These are phyloP conservation scores for Corynascus novoguineensis DNA, from an alignment of 495 filamentous ascomycete species.

Conservation along the genomic window DNA sequence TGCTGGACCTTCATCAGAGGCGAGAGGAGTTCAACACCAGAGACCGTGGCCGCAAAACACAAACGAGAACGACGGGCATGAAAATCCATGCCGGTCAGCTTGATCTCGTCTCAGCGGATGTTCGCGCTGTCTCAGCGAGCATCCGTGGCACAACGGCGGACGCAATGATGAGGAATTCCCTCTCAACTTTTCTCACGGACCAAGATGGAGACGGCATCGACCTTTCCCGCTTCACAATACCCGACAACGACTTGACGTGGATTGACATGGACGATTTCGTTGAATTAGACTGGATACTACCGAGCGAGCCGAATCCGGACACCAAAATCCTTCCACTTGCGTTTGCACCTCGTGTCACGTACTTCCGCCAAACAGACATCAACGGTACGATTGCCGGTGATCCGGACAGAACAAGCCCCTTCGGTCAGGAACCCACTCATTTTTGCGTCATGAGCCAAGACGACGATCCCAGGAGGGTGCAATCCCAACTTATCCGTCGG, in stretches of 20 bases:
- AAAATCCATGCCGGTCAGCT: constrained; percentile 90
- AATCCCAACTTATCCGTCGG: constrained; percentile 74
- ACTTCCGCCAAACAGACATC: constrained; percentile 96
- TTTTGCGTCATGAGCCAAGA: constrained; percentile 91
- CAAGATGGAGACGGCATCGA: constrained; percentile 51
- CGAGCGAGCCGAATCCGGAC: constrained; percentile 82
- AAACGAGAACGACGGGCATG: constrained; percentile 81
- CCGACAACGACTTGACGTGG: constrained; percentile 90
- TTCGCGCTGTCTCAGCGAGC: constrained; percentile 86
- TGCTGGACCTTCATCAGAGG: constrained; percentile 91
- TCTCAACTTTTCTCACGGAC: constrained; percentile 43
- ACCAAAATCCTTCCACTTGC: constrained; percentile 90
- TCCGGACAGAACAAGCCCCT: constrained; percentile 69
- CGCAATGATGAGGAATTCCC: constrained; percentile 60
- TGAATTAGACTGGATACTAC: constrained; percentile 92
- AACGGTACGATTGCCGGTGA: constrained; percentile 60
- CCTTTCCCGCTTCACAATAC: constrained; percentile 86
- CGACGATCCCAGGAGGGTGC: constrained; percentile 86
- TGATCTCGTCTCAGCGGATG: constrained; percentile 86
- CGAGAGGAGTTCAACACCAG: constrained; percentile 84
- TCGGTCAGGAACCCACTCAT: constrained; percentile 88
- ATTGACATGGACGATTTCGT: constrained; percentile 99
- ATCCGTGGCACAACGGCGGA: constrained; percentile 73
- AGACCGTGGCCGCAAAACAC: constrained; percentile 63
- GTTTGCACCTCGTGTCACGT: constrained; percentile 89